Evolutionary conservation across 306 rosid genomes (phyloP).

Genomic region (Dalbergia oliveri): DNA sequence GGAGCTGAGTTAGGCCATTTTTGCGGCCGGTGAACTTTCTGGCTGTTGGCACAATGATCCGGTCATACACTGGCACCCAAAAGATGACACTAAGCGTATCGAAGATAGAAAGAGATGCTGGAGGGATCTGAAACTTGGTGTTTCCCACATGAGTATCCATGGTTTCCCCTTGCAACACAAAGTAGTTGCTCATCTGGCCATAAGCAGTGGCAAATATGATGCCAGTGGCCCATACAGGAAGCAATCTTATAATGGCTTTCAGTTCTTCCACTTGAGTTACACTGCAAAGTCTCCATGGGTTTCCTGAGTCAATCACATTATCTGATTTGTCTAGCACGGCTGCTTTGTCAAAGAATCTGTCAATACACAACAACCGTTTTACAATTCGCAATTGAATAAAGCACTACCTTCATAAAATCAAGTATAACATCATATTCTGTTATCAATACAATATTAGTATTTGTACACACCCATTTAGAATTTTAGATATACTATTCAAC

Average conservation of each 20-base stretch:
- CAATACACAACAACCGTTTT: not conserved
- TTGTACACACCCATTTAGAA: too few relatives aligned
- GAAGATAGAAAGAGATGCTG: conserved; percentile 75
- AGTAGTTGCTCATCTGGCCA: conserved; percentile 77
- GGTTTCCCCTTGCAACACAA: conserved; percentile 76
- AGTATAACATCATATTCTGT: too few relatives aligned
- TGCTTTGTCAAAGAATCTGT: conserved; percentile 93
- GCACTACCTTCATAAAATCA: not conserved
- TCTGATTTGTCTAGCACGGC: conserved; percentile 63
- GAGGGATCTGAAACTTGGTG: conserved; percentile 64
- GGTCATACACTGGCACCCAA: conserved; percentile 89
- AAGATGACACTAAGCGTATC: conserved; percentile 85
- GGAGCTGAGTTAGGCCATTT: conserved; percentile 85
- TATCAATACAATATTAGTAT: too few relatives aligned
- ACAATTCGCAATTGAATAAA: not conserved
- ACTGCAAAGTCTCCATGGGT: conserved; percentile 86
- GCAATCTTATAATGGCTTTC: conserved; percentile 75
- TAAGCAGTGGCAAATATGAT: conserved; percentile 77
- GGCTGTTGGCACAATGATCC: conserved; percentile 67
- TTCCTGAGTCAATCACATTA: conserved; percentile 48
- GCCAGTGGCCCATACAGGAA: conserved; percentile 92
- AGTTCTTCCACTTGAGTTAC: conserved; percentile 96
- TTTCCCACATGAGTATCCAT: conserved; percentile 65
- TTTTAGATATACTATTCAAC: too few relatives aligned
- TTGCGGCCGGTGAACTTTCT: conserved; percentile 66